A percentile compares a stretch with the other conserved stretches of the same genome.
Conservation (phyloP, 805 yeast genomes). For the Gaillardinia entomophila region DNA sequence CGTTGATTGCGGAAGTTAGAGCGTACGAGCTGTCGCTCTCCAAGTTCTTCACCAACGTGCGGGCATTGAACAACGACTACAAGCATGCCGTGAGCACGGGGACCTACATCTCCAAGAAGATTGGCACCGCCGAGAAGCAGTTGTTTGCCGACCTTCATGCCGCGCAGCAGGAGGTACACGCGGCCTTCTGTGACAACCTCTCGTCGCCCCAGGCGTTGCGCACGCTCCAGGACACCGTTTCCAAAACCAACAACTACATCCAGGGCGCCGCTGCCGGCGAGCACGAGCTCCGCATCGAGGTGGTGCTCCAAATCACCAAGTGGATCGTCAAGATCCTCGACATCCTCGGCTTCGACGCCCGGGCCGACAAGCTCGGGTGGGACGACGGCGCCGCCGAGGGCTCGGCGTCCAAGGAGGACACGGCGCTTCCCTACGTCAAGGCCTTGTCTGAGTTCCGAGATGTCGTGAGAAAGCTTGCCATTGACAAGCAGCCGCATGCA, state of each 20-base stretch:
- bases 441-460: constrained; percentile 79
- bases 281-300: constrained; percentile 53
- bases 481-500: constrained; percentile 46
- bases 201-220: constrained; percentile 73
- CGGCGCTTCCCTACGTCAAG: constrained; percentile 74
- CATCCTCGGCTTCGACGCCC: constrained; percentile 70
- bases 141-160: constrained; percentile 44
- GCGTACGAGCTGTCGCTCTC: constrained; percentile 67
- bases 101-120: constrained; percentile 55
- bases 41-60: constrained; percentile 81
- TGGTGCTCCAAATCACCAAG: constrained; percentile 53
- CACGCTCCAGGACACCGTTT: constrained; percentile 60
- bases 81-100: constrained; percentile 39
- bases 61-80: constrained; percentile 72
- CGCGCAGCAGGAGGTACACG: constrained; percentile 59
- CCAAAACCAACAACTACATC: constrained; percentile 68
- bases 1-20: constrained; percentile 69
- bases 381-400: constrained; percentile 11
- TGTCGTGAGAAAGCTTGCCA: constrained; percentile 68
- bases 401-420: constrained; percentile 47
- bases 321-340: constrained; percentile 69
- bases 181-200: constrained; percentile 83
- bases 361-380: constrained; percentile 82
- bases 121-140: constrained; percentile 48
- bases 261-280: constrained; percentile 37